Base-by-base conservation (phyloP, 176 grass and related monocot genomes). In the Cymbopogon citratus region DNA sequence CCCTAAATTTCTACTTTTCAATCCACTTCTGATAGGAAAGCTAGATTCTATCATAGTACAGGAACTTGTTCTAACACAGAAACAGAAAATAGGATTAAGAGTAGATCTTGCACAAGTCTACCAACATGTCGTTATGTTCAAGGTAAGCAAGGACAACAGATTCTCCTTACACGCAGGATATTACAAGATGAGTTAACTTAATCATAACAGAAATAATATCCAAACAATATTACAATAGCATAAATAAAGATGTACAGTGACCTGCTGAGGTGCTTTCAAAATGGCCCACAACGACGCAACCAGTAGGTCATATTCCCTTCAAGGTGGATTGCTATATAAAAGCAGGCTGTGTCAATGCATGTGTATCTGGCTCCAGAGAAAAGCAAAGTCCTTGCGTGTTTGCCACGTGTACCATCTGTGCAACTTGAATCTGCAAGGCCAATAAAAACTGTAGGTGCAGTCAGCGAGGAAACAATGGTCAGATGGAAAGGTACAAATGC, bases 401-500 rank as follows among this genome's bases (percentile, higher is more conserved):
- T 25, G 16, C 36, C 19, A 40, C n/a, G 62, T 51, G 38, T 74
- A 12, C 39, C 82, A 75, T 54, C 19, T 31, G 45, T 59, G 6
- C 43, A 80, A 69, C 79, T 77, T 75, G 2, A 15, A n/a, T 75
- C 63, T 11, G 66, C 65, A 57, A 51, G 82, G 31, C 40, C 67
- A 85, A 79, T 69, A 77, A 76, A 85, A 78, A 63, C 72, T 77
- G 62, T 74, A 82, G 38, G 72, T 74, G 82, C 66, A 82, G 31
- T 51, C 12, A 78, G 56, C 31, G 28, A 41, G 28, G 65, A 74
- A 75, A 62, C 35, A 41, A 90, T 91, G 89, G 85, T 84, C 29
- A 80, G 81, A 28, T n/a, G 85, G 85, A 3, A 91, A 91, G 73
- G 89, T 91, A 66, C 66, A 52, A 60, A 78, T 88, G 78, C 49